Evolutionary conservation across 2,329 filamentous ascomycete genomes (phyloP).

Genomic region (Aspergillus pseudoterreus): DNA sequence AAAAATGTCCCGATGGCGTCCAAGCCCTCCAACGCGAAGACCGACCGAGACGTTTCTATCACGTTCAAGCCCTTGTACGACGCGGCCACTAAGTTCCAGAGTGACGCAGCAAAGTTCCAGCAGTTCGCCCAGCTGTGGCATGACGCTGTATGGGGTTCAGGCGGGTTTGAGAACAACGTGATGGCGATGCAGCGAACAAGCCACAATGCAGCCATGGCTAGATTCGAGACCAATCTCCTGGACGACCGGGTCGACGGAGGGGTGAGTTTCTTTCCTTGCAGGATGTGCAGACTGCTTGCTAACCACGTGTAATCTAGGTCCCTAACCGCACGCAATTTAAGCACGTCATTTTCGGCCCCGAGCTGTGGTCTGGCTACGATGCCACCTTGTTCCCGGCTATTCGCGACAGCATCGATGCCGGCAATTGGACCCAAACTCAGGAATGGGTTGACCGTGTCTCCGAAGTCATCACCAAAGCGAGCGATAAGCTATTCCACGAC

Average conservation of each 20-base stretch:
- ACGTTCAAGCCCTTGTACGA: conserved; percentile 59
- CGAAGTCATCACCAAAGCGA: conserved; percentile 61
- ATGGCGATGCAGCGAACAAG: conserved; percentile 65
- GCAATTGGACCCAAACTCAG: conserved; percentile 67
- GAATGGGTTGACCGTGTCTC: conserved; percentile 69
- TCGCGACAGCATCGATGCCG: conserved; percentile 69
- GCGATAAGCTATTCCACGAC: conserved; percentile 42
- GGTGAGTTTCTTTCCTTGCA: conserved; percentile 52
- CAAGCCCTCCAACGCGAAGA: conserved; percentile 2
- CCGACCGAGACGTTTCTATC: conserved; percentile 33
- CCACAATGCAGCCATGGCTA: conserved; percentile 74
- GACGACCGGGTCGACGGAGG: conserved; percentile 70
- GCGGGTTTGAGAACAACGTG: conserved; percentile 70
- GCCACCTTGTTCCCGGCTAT: conserved; percentile 77
- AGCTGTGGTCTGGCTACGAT: conserved; percentile 68
- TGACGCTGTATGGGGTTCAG: conserved; percentile 63
- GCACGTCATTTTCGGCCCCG: conserved; percentile 83
- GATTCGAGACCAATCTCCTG: conserved; percentile 78
- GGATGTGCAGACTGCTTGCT: conserved; percentile 62
- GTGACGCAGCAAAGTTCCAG: conserved; percentile 62
- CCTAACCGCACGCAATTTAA: conserved; percentile 76
- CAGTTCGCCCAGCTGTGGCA: conserved; percentile 78
- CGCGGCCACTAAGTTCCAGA: conserved; percentile 60
- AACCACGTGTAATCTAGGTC: conserved; percentile 39
- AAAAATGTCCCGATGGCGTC: conserved; percentile 42